phyloP scores from a whole-genome alignment of 2,329 filamentous ascomycete species.

The Sporothrix pallida region DNA sequence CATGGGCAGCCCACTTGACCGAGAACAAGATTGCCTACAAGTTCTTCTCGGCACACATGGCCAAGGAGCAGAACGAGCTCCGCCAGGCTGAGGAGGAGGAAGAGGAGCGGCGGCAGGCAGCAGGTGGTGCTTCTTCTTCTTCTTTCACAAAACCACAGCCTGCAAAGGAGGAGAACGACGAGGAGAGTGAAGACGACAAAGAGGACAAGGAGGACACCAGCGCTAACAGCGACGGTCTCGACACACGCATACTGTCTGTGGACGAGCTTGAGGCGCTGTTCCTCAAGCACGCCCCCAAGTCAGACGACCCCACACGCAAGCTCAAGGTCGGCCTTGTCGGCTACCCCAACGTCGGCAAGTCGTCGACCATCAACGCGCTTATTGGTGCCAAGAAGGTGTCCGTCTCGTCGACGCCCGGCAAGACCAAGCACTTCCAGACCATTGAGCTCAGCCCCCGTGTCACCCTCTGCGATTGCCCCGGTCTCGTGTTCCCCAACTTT shows the following conservation, averaged over 20 bases:
- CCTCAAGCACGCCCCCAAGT: conserved; percentile 68
- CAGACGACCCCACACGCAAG: conserved; percentile 63
- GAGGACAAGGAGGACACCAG: conserved; percentile 26
- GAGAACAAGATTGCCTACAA: conserved; percentile 83
- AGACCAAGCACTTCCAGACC: conserved; percentile 99
- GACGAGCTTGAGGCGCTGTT: conserved; percentile 92
- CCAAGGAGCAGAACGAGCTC: conserved; percentile 85
- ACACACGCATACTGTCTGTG: conserved; percentile 84
- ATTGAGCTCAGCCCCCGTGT: conserved; percentile 91
- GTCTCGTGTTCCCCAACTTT: conserved; percentile 98
- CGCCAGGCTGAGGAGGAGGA: conserved; percentile 56
- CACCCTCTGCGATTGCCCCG: conserved; percentile 94
- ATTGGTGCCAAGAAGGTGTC: conserved; percentile 98
- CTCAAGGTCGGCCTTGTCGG: conserved; percentile 92
- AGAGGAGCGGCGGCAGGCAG: conserved; percentile 42
- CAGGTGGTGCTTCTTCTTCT: neutral
- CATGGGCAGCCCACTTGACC: conserved; percentile 88
- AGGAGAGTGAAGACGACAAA: conserved; percentile 48
- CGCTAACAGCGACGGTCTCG: conserved; percentile 53
- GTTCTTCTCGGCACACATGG: conserved; percentile 94
- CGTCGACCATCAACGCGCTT: conserved; percentile 98
- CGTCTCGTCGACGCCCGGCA: conserved; percentile 94
- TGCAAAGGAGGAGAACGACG: conserved; percentile 40
- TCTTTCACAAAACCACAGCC: neutral
- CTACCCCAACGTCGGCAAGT: conserved; percentile 99